Evolutionary conservation across 2,329 filamentous ascomycete genomes (phyloP).

Genomic region (Stachybotrys chlorohalonatus): DNA sequence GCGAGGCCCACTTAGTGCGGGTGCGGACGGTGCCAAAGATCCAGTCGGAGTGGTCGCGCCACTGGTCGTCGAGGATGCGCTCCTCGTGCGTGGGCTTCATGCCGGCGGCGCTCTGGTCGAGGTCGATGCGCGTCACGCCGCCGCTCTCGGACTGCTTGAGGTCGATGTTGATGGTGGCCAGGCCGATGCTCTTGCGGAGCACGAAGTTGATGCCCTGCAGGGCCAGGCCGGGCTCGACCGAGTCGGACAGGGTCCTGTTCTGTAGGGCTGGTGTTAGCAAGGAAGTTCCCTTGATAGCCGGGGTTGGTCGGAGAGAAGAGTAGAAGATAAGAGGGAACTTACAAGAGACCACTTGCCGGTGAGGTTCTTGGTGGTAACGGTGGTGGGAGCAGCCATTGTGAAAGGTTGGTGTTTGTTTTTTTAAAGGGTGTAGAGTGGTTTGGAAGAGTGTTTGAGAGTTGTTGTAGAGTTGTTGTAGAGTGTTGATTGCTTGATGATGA

Average conservation of each 20-base stretch:
- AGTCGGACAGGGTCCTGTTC: slow-evolving; percentile 69
- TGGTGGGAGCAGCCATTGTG: slow-evolving; percentile 61
- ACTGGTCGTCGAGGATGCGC: slow-evolving; percentile 41
- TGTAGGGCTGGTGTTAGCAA: slow-evolving; percentile 21
- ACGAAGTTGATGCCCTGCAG: slow-evolving; percentile 68
- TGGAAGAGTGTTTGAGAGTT: background rate
- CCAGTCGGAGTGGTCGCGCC: slow-evolving; percentile 63
- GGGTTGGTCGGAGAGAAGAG: background rate
- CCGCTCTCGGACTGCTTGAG: slow-evolving; percentile 45
- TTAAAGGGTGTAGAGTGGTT: background rate
- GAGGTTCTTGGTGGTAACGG: slow-evolving; percentile 58
- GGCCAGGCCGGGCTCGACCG: slow-evolving; percentile 57
- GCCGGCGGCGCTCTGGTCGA: slow-evolving; percentile 65
- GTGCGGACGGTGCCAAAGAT: slow-evolving; percentile 68
- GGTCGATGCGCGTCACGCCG: slow-evolving; percentile 52
- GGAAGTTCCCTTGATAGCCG: background rate
- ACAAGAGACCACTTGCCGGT: slow-evolving; percentile 64
- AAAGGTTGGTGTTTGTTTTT: background rate
- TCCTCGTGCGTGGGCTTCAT: slow-evolving; percentile 55
- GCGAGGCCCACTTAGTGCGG: slow-evolving; percentile 39
- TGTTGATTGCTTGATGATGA: background rate
- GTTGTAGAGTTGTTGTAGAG: background rate
- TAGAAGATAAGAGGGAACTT: slow-evolving; percentile 17
- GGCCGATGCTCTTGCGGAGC: slow-evolving; percentile 59
- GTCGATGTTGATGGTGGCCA: slow-evolving; percentile 60